Percentiles rank a stretch among this genome's conserved stretches.
phyloP scores from a whole-genome alignment of 768 basidiomycete genomes.

The Amanita subjunquillea region DNA sequence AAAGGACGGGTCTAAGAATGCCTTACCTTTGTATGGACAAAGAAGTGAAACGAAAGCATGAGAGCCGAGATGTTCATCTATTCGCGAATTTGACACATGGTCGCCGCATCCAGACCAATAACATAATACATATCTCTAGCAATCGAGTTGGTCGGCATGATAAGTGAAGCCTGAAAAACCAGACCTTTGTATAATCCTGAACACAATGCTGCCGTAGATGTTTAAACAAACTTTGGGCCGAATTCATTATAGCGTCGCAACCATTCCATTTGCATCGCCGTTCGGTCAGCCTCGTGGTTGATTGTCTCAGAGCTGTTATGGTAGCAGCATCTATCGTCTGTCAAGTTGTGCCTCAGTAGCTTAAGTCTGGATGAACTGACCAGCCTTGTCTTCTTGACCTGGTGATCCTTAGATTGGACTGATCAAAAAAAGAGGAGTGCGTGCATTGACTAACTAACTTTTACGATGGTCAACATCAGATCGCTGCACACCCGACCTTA shows the following conservation, averaged over 20 bases:
- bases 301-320: not conserved
- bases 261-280: conserved; percentile 48
- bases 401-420: not conserved
- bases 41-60: conserved; percentile 35
- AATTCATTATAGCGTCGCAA: conserved; percentile 48
- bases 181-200: conserved; percentile 9
- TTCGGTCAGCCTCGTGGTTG: conserved; percentile 36
- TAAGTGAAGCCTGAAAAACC: conserved; percentile 1
- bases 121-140: conserved; percentile 1
- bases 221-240: conserved; percentile 31
- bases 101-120: conserved; percentile 45
- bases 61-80: conserved; percentile 38
- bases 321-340: not conserved
- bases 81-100: conserved; percentile 33
- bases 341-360: not conserved
- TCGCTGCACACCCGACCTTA: not conserved
- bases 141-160: conserved; percentile 2
- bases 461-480: not conserved
- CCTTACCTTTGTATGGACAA: conserved; percentile 45
- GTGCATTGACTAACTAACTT: not conserved
- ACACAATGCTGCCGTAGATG: conserved; percentile 34
- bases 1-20: not conserved
- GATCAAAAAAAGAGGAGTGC: not conserved
- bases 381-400: not conserved
- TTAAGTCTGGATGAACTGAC: conserved; percentile 1